Percentiles rank a stretch among this genome's conserved stretches.
Conservation (phyloP, 345 rosid genomes). For the Rhodomyrtus tomentosa region DNA sequence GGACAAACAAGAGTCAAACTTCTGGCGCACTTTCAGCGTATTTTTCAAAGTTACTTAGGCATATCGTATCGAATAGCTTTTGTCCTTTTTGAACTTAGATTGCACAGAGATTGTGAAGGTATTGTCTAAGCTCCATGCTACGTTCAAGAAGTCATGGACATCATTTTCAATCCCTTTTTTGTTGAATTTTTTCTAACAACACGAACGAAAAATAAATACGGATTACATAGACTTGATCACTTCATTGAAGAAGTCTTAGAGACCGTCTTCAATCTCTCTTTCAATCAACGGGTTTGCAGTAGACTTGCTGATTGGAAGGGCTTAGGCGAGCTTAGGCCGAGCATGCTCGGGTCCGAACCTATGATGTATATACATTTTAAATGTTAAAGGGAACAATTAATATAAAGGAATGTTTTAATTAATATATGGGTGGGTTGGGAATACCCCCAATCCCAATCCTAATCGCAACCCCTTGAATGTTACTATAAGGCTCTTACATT, state of each 20-base stretch:
- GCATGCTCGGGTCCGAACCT: not conserved
- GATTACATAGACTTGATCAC: not conserved
- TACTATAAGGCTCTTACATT: no score
- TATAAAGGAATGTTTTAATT: not conserved
- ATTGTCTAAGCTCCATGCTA: not conserved
- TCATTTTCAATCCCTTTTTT: not conserved
- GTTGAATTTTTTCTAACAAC: no score
- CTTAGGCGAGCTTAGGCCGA: not conserved
- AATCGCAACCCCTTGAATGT: no score
- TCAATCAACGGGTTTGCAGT: no score
- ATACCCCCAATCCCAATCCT: no score
- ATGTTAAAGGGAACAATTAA: not conserved
- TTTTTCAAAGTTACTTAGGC: not conserved
- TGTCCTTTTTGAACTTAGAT: fast-evolving
- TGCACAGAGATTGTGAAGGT: not conserved
- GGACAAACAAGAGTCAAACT: not conserved
- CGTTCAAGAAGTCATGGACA: not conserved
- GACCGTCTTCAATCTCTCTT: not conserved
- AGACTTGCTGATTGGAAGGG: no score
- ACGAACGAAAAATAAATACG: not conserved
- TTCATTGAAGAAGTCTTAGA: not conserved
- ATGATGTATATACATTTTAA: not conserved
- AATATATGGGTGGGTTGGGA: not conserved
- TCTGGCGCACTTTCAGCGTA: not conserved
- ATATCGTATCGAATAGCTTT: not conserved